phyloP scores from a whole-genome alignment of 2,329 filamentous ascomycete genomes.

The Fusarium sp. region DNA sequence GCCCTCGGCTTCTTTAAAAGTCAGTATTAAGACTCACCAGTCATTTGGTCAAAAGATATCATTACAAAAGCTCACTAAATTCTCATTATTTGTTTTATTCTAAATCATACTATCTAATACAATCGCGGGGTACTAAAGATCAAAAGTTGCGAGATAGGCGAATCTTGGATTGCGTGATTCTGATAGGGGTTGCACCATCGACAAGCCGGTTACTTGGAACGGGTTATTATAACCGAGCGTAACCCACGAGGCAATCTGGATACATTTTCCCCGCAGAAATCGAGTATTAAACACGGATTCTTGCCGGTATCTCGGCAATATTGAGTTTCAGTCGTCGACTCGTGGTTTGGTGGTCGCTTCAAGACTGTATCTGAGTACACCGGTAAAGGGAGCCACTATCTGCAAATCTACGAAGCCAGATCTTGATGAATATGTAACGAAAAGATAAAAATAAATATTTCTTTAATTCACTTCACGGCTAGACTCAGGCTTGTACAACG shows the following conservation, averaged over 20 bases:
- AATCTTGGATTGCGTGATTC: slow-evolving; percentile 42
- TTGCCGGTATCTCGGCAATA: not conserved
- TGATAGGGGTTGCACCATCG: slow-evolving; percentile 44
- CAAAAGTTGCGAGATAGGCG: slow-evolving; percentile 8
- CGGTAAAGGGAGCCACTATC: fast-evolving
- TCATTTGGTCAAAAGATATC: too few species aligned
- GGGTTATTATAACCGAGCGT: slow-evolving; percentile 5
- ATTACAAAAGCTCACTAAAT: not conserved
- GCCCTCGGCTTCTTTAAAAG: fast-evolving
- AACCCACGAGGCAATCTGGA: not conserved
- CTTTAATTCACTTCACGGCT: too few species aligned
- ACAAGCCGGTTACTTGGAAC: slow-evolving; percentile 3
- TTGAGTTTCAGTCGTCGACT: not conserved
- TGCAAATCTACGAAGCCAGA: fast-evolving
- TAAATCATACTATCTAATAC: not conserved
- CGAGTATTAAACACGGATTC: not conserved
- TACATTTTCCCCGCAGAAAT: slow-evolving; percentile 2
- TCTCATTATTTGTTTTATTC: too few species aligned
- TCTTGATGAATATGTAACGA: fast-evolving
- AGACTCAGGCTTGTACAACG: too few species aligned
- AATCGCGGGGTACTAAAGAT: not conserved
- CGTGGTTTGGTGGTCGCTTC: not conserved
- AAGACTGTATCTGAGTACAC: not conserved
- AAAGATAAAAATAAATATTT: too few species aligned
- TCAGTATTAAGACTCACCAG: too few species aligned